Conservation (phyloP, 2,329 filamentous ascomycete species). For the Phialophora expanda region DNA sequence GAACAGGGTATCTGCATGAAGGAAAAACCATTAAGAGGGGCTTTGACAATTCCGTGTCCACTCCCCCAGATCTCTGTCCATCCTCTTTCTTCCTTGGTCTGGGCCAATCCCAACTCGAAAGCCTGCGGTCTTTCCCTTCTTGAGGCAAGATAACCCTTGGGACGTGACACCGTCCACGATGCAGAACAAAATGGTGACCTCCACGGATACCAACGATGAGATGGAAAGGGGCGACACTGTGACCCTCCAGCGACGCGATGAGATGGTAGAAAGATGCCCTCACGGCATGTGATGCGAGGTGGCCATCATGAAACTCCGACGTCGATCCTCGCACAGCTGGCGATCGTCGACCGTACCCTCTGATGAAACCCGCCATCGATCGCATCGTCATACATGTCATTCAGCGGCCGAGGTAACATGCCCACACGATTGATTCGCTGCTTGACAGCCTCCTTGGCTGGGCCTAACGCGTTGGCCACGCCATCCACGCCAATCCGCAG, state of each 20-base stretch:
- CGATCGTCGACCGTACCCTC: conserved; percentile 31
- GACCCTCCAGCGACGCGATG: neutral
- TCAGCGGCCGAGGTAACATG: conserved; percentile 27
- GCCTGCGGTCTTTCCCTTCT: neutral
- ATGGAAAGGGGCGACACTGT: neutral
- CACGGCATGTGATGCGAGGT: neutral
- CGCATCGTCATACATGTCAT: conserved; percentile 33
- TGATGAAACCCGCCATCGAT: conserved; percentile 34
- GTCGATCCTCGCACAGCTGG: conserved; percentile 33
- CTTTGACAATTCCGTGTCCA: neutral
- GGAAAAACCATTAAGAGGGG: conserved; percentile 10
- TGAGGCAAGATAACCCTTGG: neutral
- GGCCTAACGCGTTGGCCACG: conserved; percentile 28
- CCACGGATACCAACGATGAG: neutral
- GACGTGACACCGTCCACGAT: neutral
- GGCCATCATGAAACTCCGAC: conserved; percentile 31
- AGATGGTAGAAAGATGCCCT: neutral
- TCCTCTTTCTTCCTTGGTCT: neutral
- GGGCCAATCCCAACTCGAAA: neutral
- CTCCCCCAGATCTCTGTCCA: conserved; percentile 1
- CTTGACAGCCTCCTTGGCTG: conserved; percentile 32
- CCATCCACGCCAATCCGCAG: conserved; percentile 33
- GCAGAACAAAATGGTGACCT: neutral
- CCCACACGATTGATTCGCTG: conserved; percentile 32
- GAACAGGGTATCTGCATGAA: conserved; percentile 24